These are phyloP conservation scores for Clausena lansium DNA, from an alignment of 345 rosid species.

Conservation along the genomic window DNA sequence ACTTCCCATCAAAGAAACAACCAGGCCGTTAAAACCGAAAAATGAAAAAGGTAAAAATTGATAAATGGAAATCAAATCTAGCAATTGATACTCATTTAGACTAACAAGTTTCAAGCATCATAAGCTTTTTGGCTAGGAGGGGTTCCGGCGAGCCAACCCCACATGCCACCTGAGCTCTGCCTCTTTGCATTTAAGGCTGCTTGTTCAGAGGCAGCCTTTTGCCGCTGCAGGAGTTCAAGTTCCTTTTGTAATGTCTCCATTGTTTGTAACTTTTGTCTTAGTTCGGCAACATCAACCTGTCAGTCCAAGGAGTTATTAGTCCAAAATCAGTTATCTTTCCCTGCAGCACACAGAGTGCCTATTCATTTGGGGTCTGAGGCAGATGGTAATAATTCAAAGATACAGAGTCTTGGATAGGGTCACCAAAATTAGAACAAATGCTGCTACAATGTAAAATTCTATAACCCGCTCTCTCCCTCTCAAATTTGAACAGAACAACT, in stretches of 20 bases:
- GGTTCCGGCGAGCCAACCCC: slow-evolving; percentile 97
- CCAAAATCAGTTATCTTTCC: neutral
- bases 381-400: neutral
- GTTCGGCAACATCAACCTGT: slow-evolving; percentile 98
- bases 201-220: slow-evolving; percentile 95
- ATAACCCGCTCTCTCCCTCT: neutral
- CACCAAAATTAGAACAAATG: neutral
- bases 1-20: slow-evolving; percentile 22
- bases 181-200: slow-evolving; percentile 69
- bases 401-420: neutral
- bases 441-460: neutral
- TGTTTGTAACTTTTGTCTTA: slow-evolving; percentile 86
- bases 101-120: slow-evolving; percentile 28
- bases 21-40: slow-evolving; percentile 5
- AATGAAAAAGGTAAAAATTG: slow-evolving; percentile 9
- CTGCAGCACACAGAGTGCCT: neutral
- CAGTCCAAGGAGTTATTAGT: slow-evolving; percentile 18
- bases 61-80: slow-evolving; percentile 18
- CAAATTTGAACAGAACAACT: neutral
- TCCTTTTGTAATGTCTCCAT: slow-evolving; percentile 86
- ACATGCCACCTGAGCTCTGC: slow-evolving; percentile 87
- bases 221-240: slow-evolving; percentile 87
- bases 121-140: slow-evolving; percentile 36
- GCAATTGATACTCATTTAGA: slow-evolving; percentile 1
- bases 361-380: neutral